Evolutionary conservation across 805 yeast genomes (phyloP), one percentile per base, ranked within the genome.

Genomic region (Lachancea quebecensis): DNA sequence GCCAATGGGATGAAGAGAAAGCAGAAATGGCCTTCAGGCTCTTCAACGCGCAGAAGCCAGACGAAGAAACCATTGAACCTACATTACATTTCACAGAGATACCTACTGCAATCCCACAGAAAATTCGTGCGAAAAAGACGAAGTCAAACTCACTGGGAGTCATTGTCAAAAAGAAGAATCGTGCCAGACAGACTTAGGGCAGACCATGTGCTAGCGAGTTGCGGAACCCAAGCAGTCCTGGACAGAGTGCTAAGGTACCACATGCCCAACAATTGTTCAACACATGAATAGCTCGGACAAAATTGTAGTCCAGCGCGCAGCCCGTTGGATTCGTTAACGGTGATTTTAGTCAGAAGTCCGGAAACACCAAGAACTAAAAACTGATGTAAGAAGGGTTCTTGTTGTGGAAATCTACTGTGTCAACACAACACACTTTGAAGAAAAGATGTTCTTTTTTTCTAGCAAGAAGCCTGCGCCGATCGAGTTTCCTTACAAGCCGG

Each of bases 21-120:
- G 76, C 74, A 0, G 53, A 54, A 27, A 49, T 56, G 18, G 79
- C 75, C 1, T 75, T 74, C 49, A 47, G 55, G 21, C 43, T 46
- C 18, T n/a, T 17, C 17, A 4, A 8, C 28, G 21, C 10, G 11
- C 28, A n/a, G 2, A 6, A 17, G n/a, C 27, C 37, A 3, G 37
- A 14, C 18, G 21, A 9, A 3, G 39, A 11, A 7, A 11, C 39
- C 10, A 4, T 29, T 12, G 28, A 17, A 7, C 21, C 41, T 11
- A 18, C 25, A 15, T 12, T 15, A 28, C 4, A 37, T 18, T n/a
- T 27, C 8, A 35, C 18, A 33, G 18, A 14, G 40, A 18, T 27
- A 33, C 4, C 15, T 29, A 7, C 43, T 6, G 44, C 43, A 3
- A 35, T 47, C 16, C 43, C 47, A 8, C 53, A 46, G 29, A 46